Evolutionary conservation across 768 basidiomycete genomes (phyloP).

Genomic region (Porpolomopsis calyptriformis): DNA sequence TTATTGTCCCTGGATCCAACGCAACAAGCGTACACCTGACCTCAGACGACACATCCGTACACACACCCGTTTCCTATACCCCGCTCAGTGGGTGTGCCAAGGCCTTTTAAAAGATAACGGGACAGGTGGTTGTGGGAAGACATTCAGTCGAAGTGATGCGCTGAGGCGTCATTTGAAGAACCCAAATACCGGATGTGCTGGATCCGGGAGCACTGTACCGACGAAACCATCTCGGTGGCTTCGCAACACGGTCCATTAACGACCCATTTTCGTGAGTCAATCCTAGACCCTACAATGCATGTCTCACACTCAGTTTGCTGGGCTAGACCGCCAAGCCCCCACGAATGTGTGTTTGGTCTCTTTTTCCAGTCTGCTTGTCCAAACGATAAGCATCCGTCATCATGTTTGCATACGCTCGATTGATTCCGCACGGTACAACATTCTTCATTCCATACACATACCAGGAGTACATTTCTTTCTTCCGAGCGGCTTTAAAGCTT

Average conservation of each 20-base stretch:
- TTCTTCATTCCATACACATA: no score
- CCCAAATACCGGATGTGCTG: slow-evolving; percentile 19
- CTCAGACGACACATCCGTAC: slow-evolving; percentile 49
- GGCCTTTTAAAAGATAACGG: slow-evolving; percentile 26
- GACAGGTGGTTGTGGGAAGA: slow-evolving; percentile 27
- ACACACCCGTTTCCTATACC: slow-evolving; percentile 37
- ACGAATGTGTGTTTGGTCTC: no score
- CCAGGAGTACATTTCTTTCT: no score
- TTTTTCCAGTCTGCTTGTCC: no score
- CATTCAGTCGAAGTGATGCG: slow-evolving; percentile 37
- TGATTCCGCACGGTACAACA: no score
- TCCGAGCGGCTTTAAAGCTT: no score
- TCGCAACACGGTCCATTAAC: not conserved
- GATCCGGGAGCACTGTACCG: slow-evolving; percentile 8
- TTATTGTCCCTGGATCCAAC: slow-evolving; percentile 36
- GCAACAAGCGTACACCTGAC: slow-evolving; percentile 44
- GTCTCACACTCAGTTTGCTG: no score
- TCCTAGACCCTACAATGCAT: not conserved
- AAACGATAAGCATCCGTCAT: no score
- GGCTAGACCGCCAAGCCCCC: no score
- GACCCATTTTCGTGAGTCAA: not conserved
- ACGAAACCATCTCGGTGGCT: no score
- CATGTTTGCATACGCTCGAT: no score
- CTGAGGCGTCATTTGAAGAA: slow-evolving; percentile 35
- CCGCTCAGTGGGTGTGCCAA: slow-evolving; percentile 32